These are phyloP conservation scores for Paralagenidium karlingii DNA, from an alignment of 352 stramenopile genomes.

Conservation along the genomic window DNA sequence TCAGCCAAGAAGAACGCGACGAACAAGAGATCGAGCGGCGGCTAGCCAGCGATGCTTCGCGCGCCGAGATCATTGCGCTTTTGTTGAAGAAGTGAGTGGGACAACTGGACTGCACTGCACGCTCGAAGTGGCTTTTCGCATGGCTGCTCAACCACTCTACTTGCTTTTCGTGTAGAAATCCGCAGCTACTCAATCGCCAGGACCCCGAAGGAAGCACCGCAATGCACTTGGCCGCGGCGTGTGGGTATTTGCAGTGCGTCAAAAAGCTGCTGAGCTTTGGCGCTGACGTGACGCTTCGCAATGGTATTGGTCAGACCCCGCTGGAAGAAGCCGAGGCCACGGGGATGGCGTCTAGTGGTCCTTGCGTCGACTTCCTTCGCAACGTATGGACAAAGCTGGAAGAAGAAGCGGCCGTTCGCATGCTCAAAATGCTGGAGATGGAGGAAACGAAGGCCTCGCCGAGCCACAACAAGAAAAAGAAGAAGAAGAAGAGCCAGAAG, in stretches of 20 bases:
- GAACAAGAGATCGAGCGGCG: too few relatives aligned
- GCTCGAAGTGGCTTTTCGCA: not conserved
- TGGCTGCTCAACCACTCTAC: too few relatives aligned
- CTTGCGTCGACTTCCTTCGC: conserved; percentile 45
- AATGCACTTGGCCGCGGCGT: conserved; percentile 68
- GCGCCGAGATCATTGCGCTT: conserved; percentile 42
- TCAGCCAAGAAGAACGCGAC: too few relatives aligned
- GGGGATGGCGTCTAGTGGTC: conserved; percentile 32
- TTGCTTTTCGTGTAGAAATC: conserved; percentile 14
- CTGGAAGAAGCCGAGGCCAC: conserved; percentile 67
- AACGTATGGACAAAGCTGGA: conserved; percentile 56
- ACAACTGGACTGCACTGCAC: too few relatives aligned
- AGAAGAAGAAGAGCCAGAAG: too few relatives aligned
- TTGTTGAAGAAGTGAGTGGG: conserved; percentile 30
- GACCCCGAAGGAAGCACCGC: conserved; percentile 71
- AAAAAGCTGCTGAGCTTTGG: conserved; percentile 45
- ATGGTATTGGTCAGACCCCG: conserved; percentile 65
- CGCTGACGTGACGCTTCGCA: conserved; percentile 64
- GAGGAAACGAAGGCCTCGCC: conserved; percentile 22
- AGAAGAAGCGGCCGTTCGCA: conserved; percentile 59
- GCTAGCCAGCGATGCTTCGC: conserved; percentile 9
- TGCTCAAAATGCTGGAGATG: conserved; percentile 79
- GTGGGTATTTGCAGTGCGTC: conserved; percentile 60
- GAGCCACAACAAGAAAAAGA: conserved; percentile 41
- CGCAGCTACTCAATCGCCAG: conserved; percentile 65